Base-by-base conservation (phyloP, 23 red algal genomes). In the Gracilaria gracilis region DNA sequence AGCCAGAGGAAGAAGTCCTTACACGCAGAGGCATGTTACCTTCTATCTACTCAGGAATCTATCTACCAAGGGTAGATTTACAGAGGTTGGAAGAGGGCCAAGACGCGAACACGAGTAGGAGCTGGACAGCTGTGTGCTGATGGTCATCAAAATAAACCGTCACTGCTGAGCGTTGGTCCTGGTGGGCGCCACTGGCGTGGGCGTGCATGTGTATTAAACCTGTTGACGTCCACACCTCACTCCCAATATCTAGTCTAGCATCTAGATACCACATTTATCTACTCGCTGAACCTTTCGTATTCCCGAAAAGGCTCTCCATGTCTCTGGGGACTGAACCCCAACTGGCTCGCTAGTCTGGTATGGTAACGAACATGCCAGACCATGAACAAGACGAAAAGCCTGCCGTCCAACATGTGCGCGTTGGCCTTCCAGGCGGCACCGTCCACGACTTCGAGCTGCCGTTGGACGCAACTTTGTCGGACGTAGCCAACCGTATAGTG, bases 361-460 rank as follows among this genome's bases (percentile, higher is more conserved):
- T 62, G 59, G 23, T 31, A 62, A 62, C 59, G 59, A 62, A 62
- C 59, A 73, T 73, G 67, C 38, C 67, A 37, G 67, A 73, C 35
- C 16, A 73, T 73, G 76, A 81, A 19, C 11, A 81, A 81, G 59
- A 16, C 59, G 81, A 65, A 49, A 89, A 89, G 85, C 85, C 69
- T 54, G 70, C 38, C 31, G 32, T 89, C 58, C 85, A 71, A 66
- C 48, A 38, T 50, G 71, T 89, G 42, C 85, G 85, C 49, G 71
- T 89, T 35, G 85, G 85, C 53, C 71, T 89, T 33, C 85, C 85
- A 7, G 85, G 85, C 14, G 85, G 85, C 15, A 89, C 85, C 12
- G 85, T 89, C 48, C 85, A 89, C 53, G 85, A 89, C 62, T 80
- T 89, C 57, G 67, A 89, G 36, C 74, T 89, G 9, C 35, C 48